Percentiles rank a stretch among this genome's conserved stretches.
These are phyloP conservation scores for Alternaria conjuncta DNA, from an alignment of 2,329 filamentous ascomycete species.

Conservation along the genomic window DNA sequence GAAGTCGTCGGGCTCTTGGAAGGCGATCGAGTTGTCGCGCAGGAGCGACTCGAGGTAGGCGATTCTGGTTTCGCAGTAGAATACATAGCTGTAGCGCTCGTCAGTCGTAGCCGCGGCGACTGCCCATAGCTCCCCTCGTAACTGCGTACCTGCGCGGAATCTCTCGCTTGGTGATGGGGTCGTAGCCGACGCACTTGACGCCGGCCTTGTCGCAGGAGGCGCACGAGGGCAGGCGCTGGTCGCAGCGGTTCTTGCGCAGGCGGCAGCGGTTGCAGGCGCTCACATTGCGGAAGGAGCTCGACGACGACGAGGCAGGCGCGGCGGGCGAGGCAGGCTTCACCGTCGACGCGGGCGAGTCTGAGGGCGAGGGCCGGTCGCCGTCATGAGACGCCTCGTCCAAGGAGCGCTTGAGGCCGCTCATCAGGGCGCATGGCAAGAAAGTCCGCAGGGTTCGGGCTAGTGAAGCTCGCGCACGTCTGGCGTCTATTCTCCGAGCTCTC, in stretches of 20 bases:
- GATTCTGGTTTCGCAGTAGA: conserved; percentile 88
- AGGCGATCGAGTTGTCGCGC: conserved; percentile 70
- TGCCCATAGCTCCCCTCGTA: not conserved
- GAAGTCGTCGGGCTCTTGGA: conserved; percentile 73
- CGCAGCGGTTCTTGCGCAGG: conserved; percentile 90
- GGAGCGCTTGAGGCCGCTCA: conserved; percentile 49
- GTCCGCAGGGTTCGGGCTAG: conserved; percentile 13
- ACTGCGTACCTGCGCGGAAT: conserved; percentile 72
- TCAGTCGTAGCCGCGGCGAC: conserved; percentile 9
- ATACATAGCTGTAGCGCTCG: conserved; percentile 73
- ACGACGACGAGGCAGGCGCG: conserved; percentile 38
- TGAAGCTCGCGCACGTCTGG: conserved; percentile 6
- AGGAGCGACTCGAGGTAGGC: conserved; percentile 82
- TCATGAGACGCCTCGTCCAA: conserved; percentile 47
- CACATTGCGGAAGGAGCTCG: conserved; percentile 61
- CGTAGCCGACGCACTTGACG: conserved; percentile 91
- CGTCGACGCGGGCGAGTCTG: conserved; percentile 27
- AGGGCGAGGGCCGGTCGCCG: conserved; percentile 39
- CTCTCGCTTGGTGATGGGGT: conserved; percentile 94
- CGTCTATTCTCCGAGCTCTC: not conserved
- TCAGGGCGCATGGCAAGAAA: conserved; percentile 47
- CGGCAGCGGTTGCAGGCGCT: conserved; percentile 90
- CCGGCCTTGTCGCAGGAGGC: conserved; percentile 91
- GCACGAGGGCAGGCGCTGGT: conserved; percentile 90
- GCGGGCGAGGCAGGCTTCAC: conserved; percentile 42